Base-by-base conservation (phyloP, 2,329 filamentous ascomycete genomes). In the Nigrograna mackinnonii region DNA sequence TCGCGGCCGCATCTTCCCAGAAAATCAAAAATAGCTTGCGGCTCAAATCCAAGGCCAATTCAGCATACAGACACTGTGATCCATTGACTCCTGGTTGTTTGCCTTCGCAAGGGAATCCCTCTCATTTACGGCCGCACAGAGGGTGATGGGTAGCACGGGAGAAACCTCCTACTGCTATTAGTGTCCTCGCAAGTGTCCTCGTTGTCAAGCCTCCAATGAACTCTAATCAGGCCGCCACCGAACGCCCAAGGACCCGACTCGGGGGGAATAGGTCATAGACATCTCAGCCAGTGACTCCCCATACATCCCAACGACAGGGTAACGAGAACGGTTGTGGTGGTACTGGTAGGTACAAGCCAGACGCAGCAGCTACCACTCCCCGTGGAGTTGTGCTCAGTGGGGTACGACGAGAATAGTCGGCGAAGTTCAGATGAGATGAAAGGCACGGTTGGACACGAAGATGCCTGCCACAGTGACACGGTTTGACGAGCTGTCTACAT, bases 391-490 rank as follows among this genome's bases (percentile, higher is more conserved):
- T 37, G 32, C 34, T 20, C 37, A 19, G 20, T 19, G 30, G 11
- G 13, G 58, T 64, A 44, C 50, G 44, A 60, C 60, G 41, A 37
- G 39, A 35, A 39, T 45, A 49, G 45, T 55, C 61, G 59, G 51
- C 64, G 58, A 64, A 41, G 48, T 54, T n/a, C n/a, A n/a, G n/a
- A n/a, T n/a, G n/a, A n/a, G n/a, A n/a, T n/a, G n/a, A n/a, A n/a
- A n/a, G n/a, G n/a, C n/a, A n/a, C n/a, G n/a, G n/a, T n/a, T n/a
- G n/a, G n/a, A n/a, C n/a, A n/a, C n/a, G n/a, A n/a, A 9, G 24
- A 28, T 9, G 24, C 24, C 24, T n/a, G 24, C 24, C 24, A 9
- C n/a, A 28, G n/a, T 9, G 24, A 28, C 9, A 28, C n/a, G 24
- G 24, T n/a, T 28, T 9, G 24, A 28, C 24, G 24, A n/a, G n/a